These are phyloP conservation scores for Sporothrix protearum DNA, from an alignment of 2,329 filamentous ascomycete species.

Conservation along the genomic window DNA sequence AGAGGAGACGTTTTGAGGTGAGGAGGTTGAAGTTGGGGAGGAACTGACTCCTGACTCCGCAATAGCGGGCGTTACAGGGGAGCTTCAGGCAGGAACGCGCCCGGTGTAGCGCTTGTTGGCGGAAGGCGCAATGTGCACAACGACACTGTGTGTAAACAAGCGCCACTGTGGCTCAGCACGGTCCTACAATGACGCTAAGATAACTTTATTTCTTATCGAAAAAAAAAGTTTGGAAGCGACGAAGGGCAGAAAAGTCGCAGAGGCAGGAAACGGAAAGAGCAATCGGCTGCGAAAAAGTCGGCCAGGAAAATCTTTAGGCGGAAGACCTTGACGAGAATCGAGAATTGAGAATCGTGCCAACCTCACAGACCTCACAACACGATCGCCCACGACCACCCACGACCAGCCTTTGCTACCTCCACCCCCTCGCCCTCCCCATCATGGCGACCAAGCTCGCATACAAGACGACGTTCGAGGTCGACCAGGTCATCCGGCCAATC, in stretches of 20 bases:
- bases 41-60: neutral
- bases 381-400: neutral
- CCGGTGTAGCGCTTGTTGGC: neutral
- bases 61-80: neutral
- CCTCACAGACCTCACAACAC: neutral
- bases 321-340: neutral
- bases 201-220: constrained; percentile 38
- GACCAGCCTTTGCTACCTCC: too few relatives aligned
- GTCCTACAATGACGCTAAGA: constrained; percentile 36
- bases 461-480: constrained; percentile 87
- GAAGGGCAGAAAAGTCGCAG: constrained; percentile 20
- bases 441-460: constrained; percentile 62
- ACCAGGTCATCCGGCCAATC: constrained; percentile 81
- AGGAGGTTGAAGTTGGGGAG: neutral
- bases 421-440: constrained; percentile 22
- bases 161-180: constrained; percentile 9
- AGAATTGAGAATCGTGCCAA: too few relatives aligned
- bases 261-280: neutral
- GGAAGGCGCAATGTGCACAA: neutral
- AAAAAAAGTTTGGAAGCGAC: constrained; percentile 30
- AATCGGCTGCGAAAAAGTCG: neutral
- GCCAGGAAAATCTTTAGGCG: neutral
- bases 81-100: neutral
- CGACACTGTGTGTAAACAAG: neutral
- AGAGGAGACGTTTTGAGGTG: neutral